phyloP scores from a whole-genome alignment of 176 grass and related monocot species.

The sorghum (Sorghum bicolor) region DNA sequence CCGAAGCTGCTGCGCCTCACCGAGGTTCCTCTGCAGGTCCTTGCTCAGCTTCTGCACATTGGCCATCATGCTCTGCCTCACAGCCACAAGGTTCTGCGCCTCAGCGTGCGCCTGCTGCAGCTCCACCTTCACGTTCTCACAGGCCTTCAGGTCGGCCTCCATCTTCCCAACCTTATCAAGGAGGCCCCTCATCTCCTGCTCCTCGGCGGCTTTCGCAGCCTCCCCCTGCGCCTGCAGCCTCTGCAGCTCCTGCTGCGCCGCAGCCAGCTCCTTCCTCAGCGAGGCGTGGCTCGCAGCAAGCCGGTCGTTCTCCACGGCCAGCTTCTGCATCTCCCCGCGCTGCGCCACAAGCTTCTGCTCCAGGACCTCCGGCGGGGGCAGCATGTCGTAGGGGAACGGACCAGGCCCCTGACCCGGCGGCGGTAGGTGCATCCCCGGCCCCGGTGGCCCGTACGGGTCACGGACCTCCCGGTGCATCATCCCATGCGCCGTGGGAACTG shows the following conservation, averaged over 20 bases:
- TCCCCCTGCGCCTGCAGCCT: conserved; percentile 61
- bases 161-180: conserved; percentile 73
- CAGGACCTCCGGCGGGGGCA: conserved; percentile 66
- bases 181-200: conserved; percentile 67
- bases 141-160: conserved; percentile 73
- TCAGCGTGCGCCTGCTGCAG: conserved; percentile 73
- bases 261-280: conserved; percentile 69
- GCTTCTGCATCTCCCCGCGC: conserved; percentile 74
- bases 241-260: conserved; percentile 76
- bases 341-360: conserved; percentile 81
- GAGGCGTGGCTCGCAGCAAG: conserved; percentile 55
- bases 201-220: conserved; percentile 44
- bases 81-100: conserved; percentile 53
- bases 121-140: conserved; percentile 55
- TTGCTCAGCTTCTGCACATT: conserved; percentile 75
- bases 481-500: conserved; percentile 21
- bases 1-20: conserved; percentile 75
- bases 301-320: conserved; percentile 76
- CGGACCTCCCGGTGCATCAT: conserved; percentile 64
- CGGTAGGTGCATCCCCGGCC: conserved; percentile 43
- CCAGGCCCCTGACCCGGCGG: conserved; percentile 33
- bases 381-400: conserved; percentile 58
- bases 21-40: conserved; percentile 77
- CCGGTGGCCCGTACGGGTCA: conserved; percentile 53
- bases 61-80: conserved; percentile 54